Evolutionary conservation across 495 filamentous ascomycete species (phyloP), one percentile per base, ranked within the genome.

Genomic region (Penicillium manginii): DNA sequence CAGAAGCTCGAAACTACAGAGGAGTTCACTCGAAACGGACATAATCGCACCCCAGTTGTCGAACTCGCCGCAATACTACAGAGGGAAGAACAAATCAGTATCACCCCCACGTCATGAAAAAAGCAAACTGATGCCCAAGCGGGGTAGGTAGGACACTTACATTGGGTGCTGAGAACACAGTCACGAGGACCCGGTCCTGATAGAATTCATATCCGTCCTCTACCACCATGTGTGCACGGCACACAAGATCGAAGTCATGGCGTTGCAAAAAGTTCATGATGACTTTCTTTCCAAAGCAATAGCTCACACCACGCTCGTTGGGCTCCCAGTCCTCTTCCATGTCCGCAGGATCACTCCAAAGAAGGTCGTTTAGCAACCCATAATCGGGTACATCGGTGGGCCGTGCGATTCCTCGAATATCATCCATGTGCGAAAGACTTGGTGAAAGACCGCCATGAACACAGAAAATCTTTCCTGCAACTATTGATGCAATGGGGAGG

Each of bases 161-260:
- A 66, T 98, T 99, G 21, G 94, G 94, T 23, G 94, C 94, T 53
- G 92, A 97, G 68, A 98, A 99, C 10, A 99, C 94, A 1, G 94
- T 99, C 50, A 99, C 94, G 26, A 99, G 75, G 55, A 97, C 89
- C 42, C 94, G 85, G 65, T 99, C 94, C 50, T 90, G 94, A 69
- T 97, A 99, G 73, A 99, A 99, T 65, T 99, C 94, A 76, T 99
- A 99, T 14, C 94, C 94, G 76, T 99, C 94, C 70, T 99, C 94
- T 17, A 99, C 94, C 50, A 99, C 94, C 94, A 99, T 99, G 79
- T 99, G 94, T 50, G 94, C 94, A 50, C 94, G 84, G 71, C 96
- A 98, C 32, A 99, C 93, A 35, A 99, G 75, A 73, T 99, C 94
- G 70, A 99, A 99, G 67, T 99, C 94, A 70, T 98, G 93, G 35